Conservation (phyloP, 257 asterid species). For the Verbascum thapsus region DNA sequence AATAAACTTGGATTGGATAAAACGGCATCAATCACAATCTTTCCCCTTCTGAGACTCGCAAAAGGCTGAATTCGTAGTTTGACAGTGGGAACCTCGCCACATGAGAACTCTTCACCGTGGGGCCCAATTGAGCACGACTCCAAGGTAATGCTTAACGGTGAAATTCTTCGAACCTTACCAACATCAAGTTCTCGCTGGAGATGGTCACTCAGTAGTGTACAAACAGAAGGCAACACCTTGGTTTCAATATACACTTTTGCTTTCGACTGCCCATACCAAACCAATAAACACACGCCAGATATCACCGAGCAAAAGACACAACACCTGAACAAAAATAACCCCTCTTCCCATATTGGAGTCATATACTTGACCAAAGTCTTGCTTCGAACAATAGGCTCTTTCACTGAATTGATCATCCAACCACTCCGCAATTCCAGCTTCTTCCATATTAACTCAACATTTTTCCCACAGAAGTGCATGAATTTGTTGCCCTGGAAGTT, state of each 20-base stretch:
- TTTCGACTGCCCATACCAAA: constrained; percentile 81
- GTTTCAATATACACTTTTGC: constrained; percentile 78
- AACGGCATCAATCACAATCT: constrained; percentile 87
- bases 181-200: constrained; percentile 86
- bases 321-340: constrained; percentile 79
- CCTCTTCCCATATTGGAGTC: constrained; percentile 87
- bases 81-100: constrained; percentile 79
- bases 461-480: constrained; percentile 63
- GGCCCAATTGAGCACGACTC: constrained; percentile 96
- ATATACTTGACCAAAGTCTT: constrained; percentile 63
- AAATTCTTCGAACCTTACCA: constrained; percentile 85
- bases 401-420: constrained; percentile 64
- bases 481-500: constrained; percentile 60
- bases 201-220: constrained; percentile 61
- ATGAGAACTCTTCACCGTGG: constrained; percentile 85
- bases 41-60: constrained; percentile 89
- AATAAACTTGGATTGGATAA: constrained; percentile 75
- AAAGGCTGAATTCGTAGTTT: constrained; percentile 88
- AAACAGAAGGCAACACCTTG: constrained; percentile 79
- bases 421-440: constrained; percentile 59
- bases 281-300: constrained; percentile 79
- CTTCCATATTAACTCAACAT: constrained; percentile 66
- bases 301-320: constrained; percentile 76
- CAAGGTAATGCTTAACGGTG: constrained; percentile 88
- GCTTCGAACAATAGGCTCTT: constrained; percentile 64